A percentile compares a stretch with the other conserved stretches of the same genome.
Conservation (phyloP, 1,284 basidiomycete genomes). For the Hymenochaete sp. region DNA sequence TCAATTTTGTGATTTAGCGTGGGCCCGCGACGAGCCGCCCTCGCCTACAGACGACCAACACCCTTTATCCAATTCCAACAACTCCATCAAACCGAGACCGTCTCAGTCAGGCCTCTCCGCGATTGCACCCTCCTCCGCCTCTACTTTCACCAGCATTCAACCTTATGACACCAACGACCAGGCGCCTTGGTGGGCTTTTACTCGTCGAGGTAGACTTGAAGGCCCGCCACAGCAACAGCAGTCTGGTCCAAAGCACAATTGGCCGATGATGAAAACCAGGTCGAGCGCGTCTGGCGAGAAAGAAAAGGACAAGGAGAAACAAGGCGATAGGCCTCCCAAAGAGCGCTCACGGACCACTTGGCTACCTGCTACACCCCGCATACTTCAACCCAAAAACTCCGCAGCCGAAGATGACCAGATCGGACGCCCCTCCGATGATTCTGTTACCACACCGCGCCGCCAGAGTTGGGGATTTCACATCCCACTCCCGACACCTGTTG, state of each 20-base stretch:
- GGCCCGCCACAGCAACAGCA: slow-evolving; percentile 25
- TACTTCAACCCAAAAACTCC: slow-evolving; percentile 2
- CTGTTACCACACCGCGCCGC: slow-evolving; percentile 16
- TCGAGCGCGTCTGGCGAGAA: background rate
- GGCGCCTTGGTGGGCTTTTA: slow-evolving; percentile 67
- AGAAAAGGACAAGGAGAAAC: background rate
- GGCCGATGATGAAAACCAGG: slow-evolving; percentile 10
- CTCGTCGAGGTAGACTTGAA: slow-evolving; percentile 30
- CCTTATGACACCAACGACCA: slow-evolving; percentile 18
- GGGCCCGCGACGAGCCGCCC: slow-evolving; percentile 74
- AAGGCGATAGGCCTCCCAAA: slow-evolving; percentile 8
- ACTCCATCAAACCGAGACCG: slow-evolving; percentile 21
- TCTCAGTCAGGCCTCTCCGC: slow-evolving; percentile 31
- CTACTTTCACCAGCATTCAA: slow-evolving; percentile 24
- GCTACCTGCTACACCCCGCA: slow-evolving; percentile 9
- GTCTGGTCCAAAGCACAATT: slow-evolving; percentile 16
- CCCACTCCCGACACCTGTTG: slow-evolving; percentile 33
- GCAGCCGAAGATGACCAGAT: slow-evolving; percentile 13
- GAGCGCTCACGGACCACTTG: slow-evolving; percentile 13
- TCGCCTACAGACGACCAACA: slow-evolving; percentile 49
- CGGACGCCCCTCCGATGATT: slow-evolving; percentile 20
- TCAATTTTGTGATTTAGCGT: slow-evolving; percentile 40
- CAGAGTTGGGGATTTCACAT: slow-evolving; percentile 30
- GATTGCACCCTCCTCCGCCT: slow-evolving; percentile 46
- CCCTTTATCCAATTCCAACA: slow-evolving; percentile 22